Base-by-base conservation (phyloP, 371 early-diverging fungal genomes). In the Lichtheimia hyalospora region DNA sequence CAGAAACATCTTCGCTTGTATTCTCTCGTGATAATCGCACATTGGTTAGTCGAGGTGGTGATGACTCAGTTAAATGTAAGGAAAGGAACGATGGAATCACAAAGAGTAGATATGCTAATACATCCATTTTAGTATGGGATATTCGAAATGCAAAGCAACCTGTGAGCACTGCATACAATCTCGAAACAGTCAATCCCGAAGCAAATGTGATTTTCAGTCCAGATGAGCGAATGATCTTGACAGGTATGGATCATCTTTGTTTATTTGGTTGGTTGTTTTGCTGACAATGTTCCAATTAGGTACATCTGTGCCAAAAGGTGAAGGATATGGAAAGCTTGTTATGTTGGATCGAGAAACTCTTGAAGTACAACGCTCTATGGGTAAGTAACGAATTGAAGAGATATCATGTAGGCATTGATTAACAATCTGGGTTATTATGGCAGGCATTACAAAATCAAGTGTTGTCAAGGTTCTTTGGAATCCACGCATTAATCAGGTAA, bases 181-280 rank as follows among this genome's bases (percentile, higher is more conserved):
- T 96, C 21, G 73, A 84, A 24, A 80, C 79, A 7, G 75, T 86
- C n/a, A 90, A 89, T 61, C 85, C 89, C 6, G 94, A 95, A 63
- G 81, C 87, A n/a, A 91, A 92, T 65, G 79, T 92, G n/a, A 85
- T 90, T 6, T 94, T 94, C 53, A 92, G 93, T 40, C 96, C 98
- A 0, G 88, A 92, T 58, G 93, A 92, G 51, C 80, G 85, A 12
- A 64, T 87, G 5, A 83, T 93, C 14, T 64, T 90, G 15, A 89
- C 87, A 18, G 90, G 90, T 73, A 65, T 41, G 42, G 48, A 23
- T 8, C 39, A 27, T 50, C 18, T 5, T 18, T 14, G 3, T 0
- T n/a, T 28, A 12, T 39, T 21, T 13, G 10, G 15, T 39, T 21
- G 12, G 42, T 3, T 51, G 23, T 3, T n/a, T 24, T 48, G 8